phyloP scores from a whole-genome alignment of 2,329 filamentous ascomycete genomes.

The Trichoderma semiorbis region DNA sequence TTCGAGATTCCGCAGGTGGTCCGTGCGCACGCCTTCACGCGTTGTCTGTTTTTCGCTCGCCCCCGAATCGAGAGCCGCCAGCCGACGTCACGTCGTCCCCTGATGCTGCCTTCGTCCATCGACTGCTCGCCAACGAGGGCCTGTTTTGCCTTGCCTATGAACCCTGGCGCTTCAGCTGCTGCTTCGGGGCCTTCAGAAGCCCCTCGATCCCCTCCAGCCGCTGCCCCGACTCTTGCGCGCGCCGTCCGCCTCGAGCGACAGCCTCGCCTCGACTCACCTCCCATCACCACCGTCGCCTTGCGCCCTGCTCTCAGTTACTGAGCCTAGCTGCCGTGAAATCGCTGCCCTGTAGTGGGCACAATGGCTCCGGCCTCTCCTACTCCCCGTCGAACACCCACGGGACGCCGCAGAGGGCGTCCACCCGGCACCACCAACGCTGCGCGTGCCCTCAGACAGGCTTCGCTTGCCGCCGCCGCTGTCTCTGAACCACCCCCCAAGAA shows the following conservation, averaged over 20 bases:
- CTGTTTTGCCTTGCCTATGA: conserved; percentile 23
- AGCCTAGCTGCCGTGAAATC: background rate
- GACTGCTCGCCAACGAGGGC: conserved; percentile 26
- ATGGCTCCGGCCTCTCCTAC: conserved; percentile 38
- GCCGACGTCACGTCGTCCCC: conserved; percentile 36
- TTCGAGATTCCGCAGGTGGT: conserved; percentile 17
- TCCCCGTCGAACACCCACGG: conserved; percentile 41
- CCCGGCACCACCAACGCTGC: conserved; percentile 42
- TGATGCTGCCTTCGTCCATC: conserved; percentile 30
- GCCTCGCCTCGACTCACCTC: background rate
- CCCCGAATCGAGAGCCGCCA: conserved; percentile 28
- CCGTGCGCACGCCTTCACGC: conserved; percentile 37
- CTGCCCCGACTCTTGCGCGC: conserved; percentile 31
- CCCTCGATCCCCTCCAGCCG: conserved; percentile 26
- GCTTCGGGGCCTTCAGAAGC: conserved; percentile 24
- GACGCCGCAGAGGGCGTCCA: conserved; percentile 47
- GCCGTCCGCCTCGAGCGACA: conserved; percentile 19
- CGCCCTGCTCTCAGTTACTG: background rate
- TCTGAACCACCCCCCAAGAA: conserved; percentile 67
- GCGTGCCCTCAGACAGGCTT: conserved; percentile 38
- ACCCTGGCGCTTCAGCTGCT: conserved; percentile 17
- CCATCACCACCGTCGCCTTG: conserved; percentile 5
- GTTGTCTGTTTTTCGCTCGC: conserved; percentile 39
- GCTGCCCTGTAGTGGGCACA: background rate
- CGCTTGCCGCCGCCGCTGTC: conserved; percentile 31